These are phyloP conservation scores for Chytriomyces confervae DNA, from an alignment of 192 early-diverging fungal genomes.

Conservation along the genomic window DNA sequence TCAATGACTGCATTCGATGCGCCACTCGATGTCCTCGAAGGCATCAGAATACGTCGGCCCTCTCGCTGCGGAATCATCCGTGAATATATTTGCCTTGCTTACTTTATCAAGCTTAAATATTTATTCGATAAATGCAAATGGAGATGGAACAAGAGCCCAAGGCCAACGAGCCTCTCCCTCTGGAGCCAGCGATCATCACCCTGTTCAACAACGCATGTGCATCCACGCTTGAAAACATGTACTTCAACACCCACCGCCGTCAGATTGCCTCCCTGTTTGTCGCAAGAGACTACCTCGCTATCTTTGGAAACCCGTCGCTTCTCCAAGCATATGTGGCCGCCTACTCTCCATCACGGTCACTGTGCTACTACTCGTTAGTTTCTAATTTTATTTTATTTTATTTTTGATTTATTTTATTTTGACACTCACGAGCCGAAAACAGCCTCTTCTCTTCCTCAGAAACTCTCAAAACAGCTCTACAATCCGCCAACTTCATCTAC, in stretches of 20 bases:
- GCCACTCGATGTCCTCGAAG: no score
- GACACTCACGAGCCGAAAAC: neutral
- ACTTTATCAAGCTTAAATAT: neutral
- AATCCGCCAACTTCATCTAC: conserved; percentile 42
- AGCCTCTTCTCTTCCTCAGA: conserved; percentile 1
- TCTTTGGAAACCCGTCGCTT: conserved; percentile 77
- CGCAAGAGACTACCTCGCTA: conserved; percentile 78
- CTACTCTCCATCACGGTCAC: conserved; percentile 82
- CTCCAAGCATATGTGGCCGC: conserved; percentile 84
- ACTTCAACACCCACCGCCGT: conserved; percentile 69
- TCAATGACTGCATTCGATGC: no score
- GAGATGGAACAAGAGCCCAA: neutral
- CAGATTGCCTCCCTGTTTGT: conserved; percentile 83
- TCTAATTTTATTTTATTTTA: conserved; percentile 53
- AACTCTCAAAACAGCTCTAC: conserved; percentile 26
- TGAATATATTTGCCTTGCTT: neutral
- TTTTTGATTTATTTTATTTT: no score
- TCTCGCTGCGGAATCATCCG: neutral
- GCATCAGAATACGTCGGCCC: neutral
- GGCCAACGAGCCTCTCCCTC: no score
- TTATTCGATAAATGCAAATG: neutral
- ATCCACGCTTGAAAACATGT: conserved; percentile 51
- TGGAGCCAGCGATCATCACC: conserved; percentile 20
- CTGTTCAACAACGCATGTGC: conserved; percentile 16
- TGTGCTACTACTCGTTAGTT: conserved; percentile 76